A percentile compares a stretch with the other conserved stretches of the same genome.
phyloP scores from a whole-genome alignment of 805 yeast species.

The Hanseniaspora singularis region DNA sequence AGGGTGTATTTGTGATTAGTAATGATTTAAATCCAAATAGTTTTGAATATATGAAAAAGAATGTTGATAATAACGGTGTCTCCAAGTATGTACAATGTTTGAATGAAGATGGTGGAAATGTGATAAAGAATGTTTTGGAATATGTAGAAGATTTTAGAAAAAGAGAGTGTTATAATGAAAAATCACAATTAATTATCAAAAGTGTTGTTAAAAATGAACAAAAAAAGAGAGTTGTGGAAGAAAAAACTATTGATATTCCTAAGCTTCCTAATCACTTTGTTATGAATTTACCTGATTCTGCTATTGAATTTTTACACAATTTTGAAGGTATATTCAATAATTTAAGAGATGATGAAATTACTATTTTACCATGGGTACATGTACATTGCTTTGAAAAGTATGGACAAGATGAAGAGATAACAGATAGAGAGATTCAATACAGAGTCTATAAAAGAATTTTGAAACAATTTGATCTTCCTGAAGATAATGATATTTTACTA shows the following conservation, averaged over 20 bases:
- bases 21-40: conserved; percentile 90
- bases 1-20: conserved; percentile 67
- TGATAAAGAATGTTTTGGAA: conserved; percentile 49
- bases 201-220: conserved; percentile 30
- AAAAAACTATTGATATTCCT: conserved; percentile 36
- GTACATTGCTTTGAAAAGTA: conserved; percentile 90
- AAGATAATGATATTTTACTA: conserved; percentile 34
- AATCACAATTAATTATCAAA: conserved; percentile 31
- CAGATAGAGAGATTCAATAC: conserved; percentile 51
- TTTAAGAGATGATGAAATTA: conserved; percentile 30
- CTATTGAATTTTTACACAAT: conserved; percentile 67
- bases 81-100: conserved; percentile 44
- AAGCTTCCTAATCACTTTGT: conserved; percentile 57
- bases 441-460: conserved; percentile 49
- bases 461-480: conserved; percentile 35
- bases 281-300: conserved; percentile 93
- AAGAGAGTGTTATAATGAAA: conserved; percentile 20
- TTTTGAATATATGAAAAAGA: conserved; percentile 53
- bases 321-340: conserved; percentile 58
- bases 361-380: conserved; percentile 60
- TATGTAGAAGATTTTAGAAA: conserved; percentile 19
- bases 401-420: conserved; percentile 54
- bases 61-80: conserved; percentile 55
- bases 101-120: conserved; percentile 73
- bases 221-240: conserved; percentile 20